Conservation (phyloP, 2,329 filamentous ascomycete species). For the Talaromyces sp. region DNA sequence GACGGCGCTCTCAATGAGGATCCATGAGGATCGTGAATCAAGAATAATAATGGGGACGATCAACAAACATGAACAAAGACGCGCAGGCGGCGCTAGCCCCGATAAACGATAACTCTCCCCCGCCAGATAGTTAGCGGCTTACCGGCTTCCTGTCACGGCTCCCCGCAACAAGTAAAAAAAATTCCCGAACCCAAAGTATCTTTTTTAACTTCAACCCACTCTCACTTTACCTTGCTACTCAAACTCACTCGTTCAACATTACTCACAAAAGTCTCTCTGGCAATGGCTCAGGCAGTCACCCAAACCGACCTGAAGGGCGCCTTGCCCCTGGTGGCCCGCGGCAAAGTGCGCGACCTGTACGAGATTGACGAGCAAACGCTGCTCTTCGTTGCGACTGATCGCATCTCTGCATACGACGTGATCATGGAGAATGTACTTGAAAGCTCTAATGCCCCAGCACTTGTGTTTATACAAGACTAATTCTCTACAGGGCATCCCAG, state of each 20-base stretch:
- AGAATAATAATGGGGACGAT: background rate
- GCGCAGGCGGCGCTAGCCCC: background rate
- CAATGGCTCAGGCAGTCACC: conserved; percentile 32
- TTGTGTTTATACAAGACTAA: no score
- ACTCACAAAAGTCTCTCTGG: background rate
- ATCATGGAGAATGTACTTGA: conserved; percentile 67
- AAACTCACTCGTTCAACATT: background rate
- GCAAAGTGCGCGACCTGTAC: conserved; percentile 81
- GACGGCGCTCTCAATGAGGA: background rate
- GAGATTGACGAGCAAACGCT: conserved; percentile 65
- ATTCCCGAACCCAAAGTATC: background rate
- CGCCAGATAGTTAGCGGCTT: background rate
- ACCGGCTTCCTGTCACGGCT: background rate
- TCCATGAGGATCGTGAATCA: background rate
- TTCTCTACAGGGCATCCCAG: conserved; percentile 55
- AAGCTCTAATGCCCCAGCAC: no score
- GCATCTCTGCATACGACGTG: conserved; percentile 94
- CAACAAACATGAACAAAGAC: background rate
- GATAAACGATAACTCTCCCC: background rate
- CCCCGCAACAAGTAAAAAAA: background rate
- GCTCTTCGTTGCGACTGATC: conserved; percentile 80
- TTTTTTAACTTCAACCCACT: background rate
- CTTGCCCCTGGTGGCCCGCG: conserved; percentile 52
- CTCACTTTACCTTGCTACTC: background rate
- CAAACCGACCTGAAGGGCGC: conserved; percentile 39